These are phyloP conservation scores for Metschnikowia anglica DNA, from an alignment of 805 yeast species.

Conservation along the genomic window DNA sequence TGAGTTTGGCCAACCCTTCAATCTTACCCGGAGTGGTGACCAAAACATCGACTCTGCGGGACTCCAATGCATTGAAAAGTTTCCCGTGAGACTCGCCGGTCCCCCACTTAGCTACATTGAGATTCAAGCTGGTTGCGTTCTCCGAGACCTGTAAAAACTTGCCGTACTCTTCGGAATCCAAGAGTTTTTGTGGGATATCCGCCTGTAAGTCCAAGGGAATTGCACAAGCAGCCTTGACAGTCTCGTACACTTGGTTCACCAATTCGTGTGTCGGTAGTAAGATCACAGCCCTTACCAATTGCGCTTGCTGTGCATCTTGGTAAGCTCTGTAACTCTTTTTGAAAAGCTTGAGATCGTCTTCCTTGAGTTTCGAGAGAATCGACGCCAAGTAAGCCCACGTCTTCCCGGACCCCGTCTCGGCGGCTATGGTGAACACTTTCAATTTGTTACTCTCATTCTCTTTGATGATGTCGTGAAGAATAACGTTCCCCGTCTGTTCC, in stretches of 20 bases:
- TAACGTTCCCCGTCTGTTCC: conserved; percentile 30
- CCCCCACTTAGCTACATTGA: conserved; percentile 61
- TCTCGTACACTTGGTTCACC: conserved; percentile 70
- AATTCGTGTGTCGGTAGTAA: conserved; percentile 88
- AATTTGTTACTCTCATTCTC: conserved; percentile 35
- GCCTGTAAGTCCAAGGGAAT: conserved; percentile 23
- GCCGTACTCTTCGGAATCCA: conserved; percentile 21
- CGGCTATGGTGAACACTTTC: conserved; percentile 77
- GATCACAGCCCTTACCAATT: conserved; percentile 63
- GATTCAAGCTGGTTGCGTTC: conserved; percentile 30
- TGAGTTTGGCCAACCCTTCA: conserved; percentile 38
- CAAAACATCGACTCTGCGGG: conserved; percentile 65
- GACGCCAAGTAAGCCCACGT: conserved; percentile 90
- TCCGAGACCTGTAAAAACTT: conserved; percentile 27
- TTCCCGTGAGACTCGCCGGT: conserved; percentile 54
- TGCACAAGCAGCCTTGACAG: conserved; percentile 35
- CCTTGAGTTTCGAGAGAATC: conserved; percentile 62
- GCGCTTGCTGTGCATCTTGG: conserved; percentile 26
- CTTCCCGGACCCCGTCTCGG: conserved; percentile 97
- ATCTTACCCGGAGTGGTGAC: conserved; percentile 86
- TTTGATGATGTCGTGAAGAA: conserved; percentile 28
- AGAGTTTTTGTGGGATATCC: conserved; percentile 18
- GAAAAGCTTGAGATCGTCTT: conserved; percentile 44
- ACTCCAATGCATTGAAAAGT: conserved; percentile 44
- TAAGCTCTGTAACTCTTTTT: conserved; percentile 21